phyloP scores from a whole-genome alignment of 768 basidiomycete genomes.

The Lactifluus pinguis region DNA sequence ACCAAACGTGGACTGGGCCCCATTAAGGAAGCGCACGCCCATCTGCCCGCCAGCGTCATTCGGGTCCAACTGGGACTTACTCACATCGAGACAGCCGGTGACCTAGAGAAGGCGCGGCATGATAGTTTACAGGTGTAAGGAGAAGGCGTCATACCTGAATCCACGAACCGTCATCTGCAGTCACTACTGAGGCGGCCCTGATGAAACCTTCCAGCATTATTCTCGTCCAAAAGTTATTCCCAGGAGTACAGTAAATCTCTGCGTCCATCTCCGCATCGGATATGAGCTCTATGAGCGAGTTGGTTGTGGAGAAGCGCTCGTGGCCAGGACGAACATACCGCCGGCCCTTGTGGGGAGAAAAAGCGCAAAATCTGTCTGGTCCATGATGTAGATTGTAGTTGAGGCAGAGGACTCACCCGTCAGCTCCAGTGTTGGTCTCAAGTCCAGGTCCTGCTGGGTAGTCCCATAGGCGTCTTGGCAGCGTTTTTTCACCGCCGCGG shows the following conservation, averaged over 20 bases:
- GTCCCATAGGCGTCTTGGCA: neutral
- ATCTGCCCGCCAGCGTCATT: conserved; percentile 41
- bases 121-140: neutral
- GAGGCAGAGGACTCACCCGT: conserved; percentile 27
- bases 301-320: neutral
- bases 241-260: conserved; percentile 28
- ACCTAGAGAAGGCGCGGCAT: conserved; percentile 21
- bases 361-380: conserved; percentile 27
- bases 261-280: conserved; percentile 33
- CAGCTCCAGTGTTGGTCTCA: conserved; percentile 32
- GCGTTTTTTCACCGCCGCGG: neutral
- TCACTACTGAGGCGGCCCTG: conserved; percentile 28
- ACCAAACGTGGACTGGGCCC: conserved; percentile 44
- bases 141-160: conserved; percentile 27
- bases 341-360: conserved; percentile 27
- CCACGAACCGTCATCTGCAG: conserved; percentile 31
- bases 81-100: conserved; percentile 32
- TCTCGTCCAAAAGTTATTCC: conserved; percentile 23
- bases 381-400: conserved; percentile 31
- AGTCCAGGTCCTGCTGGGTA: conserved; percentile 12
- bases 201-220: conserved; percentile 31
- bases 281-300: conserved; percentile 26
- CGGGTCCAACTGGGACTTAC: conserved; percentile 25
- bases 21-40: conserved; percentile 42
- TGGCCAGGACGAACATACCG: conserved; percentile 23